Conservation (phyloP, 345 rosid genomes). For the Salix dunnii region DNA sequence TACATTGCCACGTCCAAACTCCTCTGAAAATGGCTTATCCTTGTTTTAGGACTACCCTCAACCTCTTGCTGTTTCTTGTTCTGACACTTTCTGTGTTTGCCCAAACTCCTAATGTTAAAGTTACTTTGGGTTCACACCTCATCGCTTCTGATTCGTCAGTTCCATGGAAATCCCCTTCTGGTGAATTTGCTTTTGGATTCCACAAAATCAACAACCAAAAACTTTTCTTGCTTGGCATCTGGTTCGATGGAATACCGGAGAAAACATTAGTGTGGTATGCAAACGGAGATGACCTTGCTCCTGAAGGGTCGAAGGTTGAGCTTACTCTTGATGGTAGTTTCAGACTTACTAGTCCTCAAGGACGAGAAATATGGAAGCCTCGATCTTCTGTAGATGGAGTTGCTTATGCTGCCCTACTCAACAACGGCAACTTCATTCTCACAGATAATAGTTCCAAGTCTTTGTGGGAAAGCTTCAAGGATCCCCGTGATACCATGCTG, state of each 20-base stretch:
- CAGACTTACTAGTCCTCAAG: constrained; percentile 2
- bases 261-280: constrained; percentile 22
- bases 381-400: not conserved
- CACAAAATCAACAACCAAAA: not conserved
- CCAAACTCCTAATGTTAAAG: not conserved
- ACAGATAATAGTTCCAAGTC: not conserved
- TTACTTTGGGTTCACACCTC: not conserved
- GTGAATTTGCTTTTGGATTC: not conserved
- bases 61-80: not conserved
- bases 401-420: constrained; percentile 8
- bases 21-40: not conserved
- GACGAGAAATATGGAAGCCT: constrained; percentile 13
- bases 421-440: constrained; percentile 18
- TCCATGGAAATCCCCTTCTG: constrained; percentile 8
- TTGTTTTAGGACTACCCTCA: not conserved
- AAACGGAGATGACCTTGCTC: constrained; percentile 14
- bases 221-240: constrained; percentile 14
- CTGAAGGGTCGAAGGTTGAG: constrained; percentile 8
- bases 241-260: constrained; percentile 18
- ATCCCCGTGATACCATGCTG: constrained; percentile 21
- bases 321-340: not conserved
- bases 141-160: not conserved
- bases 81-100: not conserved
- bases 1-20: not conserved
- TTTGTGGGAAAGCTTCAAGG: constrained; percentile 20